Evolutionary conservation across 2,329 filamentous ascomycete species (phyloP).

Genomic region (Aspergillaceae sp.): DNA sequence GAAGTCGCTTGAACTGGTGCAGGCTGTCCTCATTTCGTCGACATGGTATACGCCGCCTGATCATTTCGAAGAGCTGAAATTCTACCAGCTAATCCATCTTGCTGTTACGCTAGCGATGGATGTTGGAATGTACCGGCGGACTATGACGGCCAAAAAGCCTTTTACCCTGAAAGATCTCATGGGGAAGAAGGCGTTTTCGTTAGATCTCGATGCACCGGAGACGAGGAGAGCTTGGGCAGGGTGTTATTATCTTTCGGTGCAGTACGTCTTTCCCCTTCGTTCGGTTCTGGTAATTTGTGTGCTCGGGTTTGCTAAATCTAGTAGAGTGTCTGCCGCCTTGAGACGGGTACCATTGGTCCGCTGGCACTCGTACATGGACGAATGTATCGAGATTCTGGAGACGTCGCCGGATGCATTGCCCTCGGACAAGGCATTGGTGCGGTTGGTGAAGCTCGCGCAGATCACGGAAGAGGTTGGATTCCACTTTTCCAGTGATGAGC

Average conservation of each 20-base stretch:
- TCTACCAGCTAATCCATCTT: slow-evolving; percentile 78
- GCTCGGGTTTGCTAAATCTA: slow-evolving; percentile 2
- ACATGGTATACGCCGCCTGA: slow-evolving; percentile 82
- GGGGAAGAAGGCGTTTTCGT: slow-evolving; percentile 26
- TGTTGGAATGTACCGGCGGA: slow-evolving; percentile 61
- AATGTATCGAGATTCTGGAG: slow-evolving; percentile 51
- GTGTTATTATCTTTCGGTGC: slow-evolving; percentile 54
- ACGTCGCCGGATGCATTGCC: slow-evolving; percentile 49
- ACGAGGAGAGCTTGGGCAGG: slow-evolving; percentile 51
- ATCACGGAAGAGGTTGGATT: slow-evolving; percentile 61
- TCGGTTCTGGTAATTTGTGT: not conserved
- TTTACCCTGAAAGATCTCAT: slow-evolving; percentile 31
- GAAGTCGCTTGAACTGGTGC: slow-evolving; percentile 75
- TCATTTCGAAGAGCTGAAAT: slow-evolving; percentile 76
- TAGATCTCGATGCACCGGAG: slow-evolving; percentile 48
- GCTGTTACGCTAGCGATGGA: slow-evolving; percentile 76
- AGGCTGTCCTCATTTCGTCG: slow-evolving; percentile 65
- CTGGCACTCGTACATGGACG: slow-evolving; percentile 56
- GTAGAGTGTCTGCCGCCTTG: slow-evolving; percentile 50
- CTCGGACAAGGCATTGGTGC: slow-evolving; percentile 47
- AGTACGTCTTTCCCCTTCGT: slow-evolving; percentile 28
- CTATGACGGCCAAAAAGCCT: slow-evolving; percentile 26
- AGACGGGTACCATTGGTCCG: slow-evolving; percentile 51
- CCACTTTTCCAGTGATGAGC: slow-evolving; percentile 61
- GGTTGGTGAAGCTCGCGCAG: slow-evolving; percentile 51